Conservation (phyloP, 257 asterid genomes). For the Solanum pinnatisectum region DNA sequence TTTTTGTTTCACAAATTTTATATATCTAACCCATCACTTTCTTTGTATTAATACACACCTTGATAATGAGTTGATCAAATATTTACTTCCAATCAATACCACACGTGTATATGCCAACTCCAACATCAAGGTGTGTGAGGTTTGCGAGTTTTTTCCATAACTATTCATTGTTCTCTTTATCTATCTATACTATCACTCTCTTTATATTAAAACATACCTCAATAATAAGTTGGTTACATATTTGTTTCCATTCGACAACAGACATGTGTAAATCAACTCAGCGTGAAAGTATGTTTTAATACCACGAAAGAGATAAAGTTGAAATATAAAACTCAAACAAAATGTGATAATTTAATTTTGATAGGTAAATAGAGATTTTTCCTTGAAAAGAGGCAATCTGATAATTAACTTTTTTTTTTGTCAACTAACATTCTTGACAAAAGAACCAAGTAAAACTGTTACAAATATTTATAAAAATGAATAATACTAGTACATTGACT, state of each 20-base stretch:
- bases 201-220: neutral
- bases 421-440: too few relatives aligned
- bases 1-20: neutral
- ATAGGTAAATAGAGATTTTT: too few relatives aligned
- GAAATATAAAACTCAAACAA: neutral
- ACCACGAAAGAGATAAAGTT: neutral
- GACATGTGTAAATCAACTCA: too few relatives aligned
- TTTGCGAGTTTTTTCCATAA: neutral
- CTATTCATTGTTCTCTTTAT: too few relatives aligned
- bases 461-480: neutral
- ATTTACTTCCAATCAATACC: neutral
- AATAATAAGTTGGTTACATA: too few relatives aligned
- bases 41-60: neutral
- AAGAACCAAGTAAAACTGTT: neutral
- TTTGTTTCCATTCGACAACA: too few relatives aligned
- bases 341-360: neutral
- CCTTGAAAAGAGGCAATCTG: too few relatives aligned
- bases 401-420: too few relatives aligned
- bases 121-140: neutral
- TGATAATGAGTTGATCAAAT: neutral
- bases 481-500: neutral
- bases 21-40: neutral
- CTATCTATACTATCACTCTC: accelerated
- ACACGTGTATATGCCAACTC: neutral
- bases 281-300: too few relatives aligned